Base-by-base conservation (phyloP, 2,329 filamentous ascomycete species). In the Neoscytalidium dimidiatum region DNA sequence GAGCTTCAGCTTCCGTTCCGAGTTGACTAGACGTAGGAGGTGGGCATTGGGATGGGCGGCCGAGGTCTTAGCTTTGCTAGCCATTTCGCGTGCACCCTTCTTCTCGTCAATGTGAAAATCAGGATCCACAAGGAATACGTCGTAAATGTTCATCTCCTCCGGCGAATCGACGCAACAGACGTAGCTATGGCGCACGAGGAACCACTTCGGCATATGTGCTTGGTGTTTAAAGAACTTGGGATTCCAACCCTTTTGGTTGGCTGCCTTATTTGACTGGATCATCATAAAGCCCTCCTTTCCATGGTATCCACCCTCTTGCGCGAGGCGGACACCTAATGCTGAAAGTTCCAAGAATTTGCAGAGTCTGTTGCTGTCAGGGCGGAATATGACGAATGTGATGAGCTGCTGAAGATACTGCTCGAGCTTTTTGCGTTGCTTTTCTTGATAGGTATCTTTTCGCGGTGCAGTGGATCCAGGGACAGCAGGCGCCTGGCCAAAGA, bases 131-230 rank as follows among this genome's bases (percentile, higher is more conserved):
- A 99, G 84, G 77, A 97, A 98, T 23, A 99, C 95, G 78, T 99
- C 96, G 75, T 97, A 97, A 35, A 98, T 96, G 72, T 97, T 94
- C 91, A 98, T 96, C 71, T 96, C 96, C 76, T 98, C 94, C 0
- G 95, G 95, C 0, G 95, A 97, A 75, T 98, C 94, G n/a, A 98
- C 94, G 70, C 94, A 97, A 49, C 97, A 94, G 66, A 99, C 90
- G 73, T 99, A 99, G 80, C 93, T 98, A 78, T 98, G 94, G 60
- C 95, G 86, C n/a, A 99, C 93, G 21, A 98, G 83, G 75, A 99
- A 99, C 95, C 95, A 99, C 77, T 97, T 97, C 19, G 93, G 92
- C 67, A 88, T 90, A 78, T 97, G 94, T 13, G 93, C 87, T 61
- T 88, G 88, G 13, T 44, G 44, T 26, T 49, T 60, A 51, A 64